Conservation (phyloP, 352 stramenopile species). For the Peronospora belbahrii region DNA sequence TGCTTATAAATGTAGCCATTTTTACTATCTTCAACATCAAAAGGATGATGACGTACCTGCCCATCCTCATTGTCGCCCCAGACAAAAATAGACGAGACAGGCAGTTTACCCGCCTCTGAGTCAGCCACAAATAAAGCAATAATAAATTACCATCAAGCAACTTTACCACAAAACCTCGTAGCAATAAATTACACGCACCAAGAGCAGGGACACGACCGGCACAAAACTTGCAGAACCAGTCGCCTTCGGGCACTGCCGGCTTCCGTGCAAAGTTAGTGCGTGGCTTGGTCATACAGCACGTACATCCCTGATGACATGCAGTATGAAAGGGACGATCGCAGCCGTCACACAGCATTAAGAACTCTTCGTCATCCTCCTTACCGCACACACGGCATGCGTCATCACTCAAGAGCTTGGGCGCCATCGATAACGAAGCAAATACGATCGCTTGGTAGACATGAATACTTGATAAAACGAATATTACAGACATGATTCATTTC, state of each 20-base stretch:
- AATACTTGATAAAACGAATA: conserved; percentile 1
- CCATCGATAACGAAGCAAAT: conserved; percentile 14
- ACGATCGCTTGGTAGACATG: neutral
- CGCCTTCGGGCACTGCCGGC: conserved; percentile 62
- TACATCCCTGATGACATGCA: conserved; percentile 61
- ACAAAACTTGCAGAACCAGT: conserved; percentile 86
- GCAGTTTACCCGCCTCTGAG: conserved; percentile 29
- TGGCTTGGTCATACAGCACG: conserved; percentile 70
- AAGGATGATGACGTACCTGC: conserved; percentile 38
- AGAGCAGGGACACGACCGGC: conserved; percentile 45
- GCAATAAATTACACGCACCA: conserved; percentile 27
- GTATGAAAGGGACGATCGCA: conserved; percentile 75
- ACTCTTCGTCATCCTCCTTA: conserved; percentile 66
- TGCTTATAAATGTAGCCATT: conserved; percentile 10
- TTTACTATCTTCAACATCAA: conserved; percentile 2
- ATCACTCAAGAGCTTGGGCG: conserved; percentile 35
- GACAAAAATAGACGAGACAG: conserved; percentile 54
- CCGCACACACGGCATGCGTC: conserved; percentile 78
- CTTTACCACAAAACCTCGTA: neutral
- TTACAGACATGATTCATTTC: neutral
- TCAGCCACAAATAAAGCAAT: conserved; percentile 3
- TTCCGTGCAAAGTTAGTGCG: conserved; percentile 74
- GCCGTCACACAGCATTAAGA: conserved; percentile 73
- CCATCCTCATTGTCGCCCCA: conserved; percentile 80
- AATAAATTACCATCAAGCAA: neutral